Base-by-base conservation (phyloP, 192 early-diverging fungal genomes). In the Backusella tarrabulga region DNA sequence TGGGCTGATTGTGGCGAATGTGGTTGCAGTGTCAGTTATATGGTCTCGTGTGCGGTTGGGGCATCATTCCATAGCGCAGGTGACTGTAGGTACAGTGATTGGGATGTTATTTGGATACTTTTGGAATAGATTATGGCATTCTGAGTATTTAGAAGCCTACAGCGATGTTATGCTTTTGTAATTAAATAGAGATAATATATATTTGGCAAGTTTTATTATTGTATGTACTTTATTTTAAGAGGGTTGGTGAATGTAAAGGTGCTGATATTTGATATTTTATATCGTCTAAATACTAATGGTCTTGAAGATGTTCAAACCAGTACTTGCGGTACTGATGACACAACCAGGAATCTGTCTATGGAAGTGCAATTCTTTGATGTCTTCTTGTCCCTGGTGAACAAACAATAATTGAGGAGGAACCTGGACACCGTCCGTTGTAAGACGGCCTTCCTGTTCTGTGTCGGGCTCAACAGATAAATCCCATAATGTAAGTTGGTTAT, bases 321-420 rank as follows among this genome's bases (percentile, higher is more conserved):
- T 83, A 67, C 80, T 85, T 19, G 96, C 91, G 66, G 97, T 99
- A 54, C 91, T 93, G 29, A 95, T 86, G 5, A 99, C 81, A 69
- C 92, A 92, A 36, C 98, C 98, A n/a, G 96, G 92, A 38, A 94
- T 88, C 85, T 99, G 97, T 63, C 86, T 88, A 80, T 98, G 98
- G 95, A 95, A 99, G 84, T 99, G 98, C 52, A 97, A 70, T 87
- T 99, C 98, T 84, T 99, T 99, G 76, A 98, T 88, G 68, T 96
- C 86, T 72, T 88, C 82, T 85, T 99, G 98, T 14, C 98, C 98
- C 83, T 98, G 92, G 83, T 96, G 94, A 38, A 96, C 90, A 83
- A 97, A 98, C 83, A 99, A 84, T 63, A 99, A 85, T 79, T 99
- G 98, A 60, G 96, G 92, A 50, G 98, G 98, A 3, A 98, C 94